Evolutionary conservation across 768 basidiomycete species (phyloP), one percentile per base, ranked within the genome.

Genomic region (Rhodocollybia butyracea): DNA sequence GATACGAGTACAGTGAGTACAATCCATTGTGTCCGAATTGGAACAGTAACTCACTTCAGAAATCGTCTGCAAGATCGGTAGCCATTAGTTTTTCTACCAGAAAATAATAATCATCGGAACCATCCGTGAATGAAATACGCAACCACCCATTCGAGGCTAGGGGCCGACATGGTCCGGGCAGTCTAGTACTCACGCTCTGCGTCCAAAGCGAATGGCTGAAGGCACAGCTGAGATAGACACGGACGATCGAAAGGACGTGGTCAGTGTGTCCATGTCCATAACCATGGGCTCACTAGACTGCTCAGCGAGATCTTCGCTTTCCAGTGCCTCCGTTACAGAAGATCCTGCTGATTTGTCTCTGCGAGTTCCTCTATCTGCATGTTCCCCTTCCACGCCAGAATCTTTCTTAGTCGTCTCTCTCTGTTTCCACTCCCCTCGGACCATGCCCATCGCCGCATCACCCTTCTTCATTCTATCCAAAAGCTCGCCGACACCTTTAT

Each of bases 401-500:
- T n/a, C n/a, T n/a, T 64, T 65, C 1, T 61, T 63, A 5, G 2
- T 31, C 11, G 31, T 69, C 68, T 51, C 61, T 55, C 2, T 62
- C 65, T 31, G 62, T 47, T 82, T 89, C 91, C 91, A 94, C 54
- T 80, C 74, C 11, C 81, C 81, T 36, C 91, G 78, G 51, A 93
- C 75, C 72, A 94, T 76, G 61, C 88, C 91, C n/a, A n/a, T n/a
- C 4, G 82, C 91, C 5, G 91, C 91, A 56, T 89, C 88, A 10
- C 91, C 91, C 89, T 90, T 93, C 63, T 75, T 81, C n/a, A n/a
- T 27, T 45, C 13, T 45, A 66, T 83, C 81, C 54, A 93, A 68
- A 17, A 94, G 71, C 3, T 87, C 89, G 12, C 91, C 91, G 12
- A 94, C 83, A 21, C 94, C 94, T 66, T 90, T 93, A 70, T 94